Evolutionary conservation across 371 early-diverging fungal genomes (phyloP), one percentile per base, ranked within the genome.

Genomic region (Haplosporangium sp.): DNA sequence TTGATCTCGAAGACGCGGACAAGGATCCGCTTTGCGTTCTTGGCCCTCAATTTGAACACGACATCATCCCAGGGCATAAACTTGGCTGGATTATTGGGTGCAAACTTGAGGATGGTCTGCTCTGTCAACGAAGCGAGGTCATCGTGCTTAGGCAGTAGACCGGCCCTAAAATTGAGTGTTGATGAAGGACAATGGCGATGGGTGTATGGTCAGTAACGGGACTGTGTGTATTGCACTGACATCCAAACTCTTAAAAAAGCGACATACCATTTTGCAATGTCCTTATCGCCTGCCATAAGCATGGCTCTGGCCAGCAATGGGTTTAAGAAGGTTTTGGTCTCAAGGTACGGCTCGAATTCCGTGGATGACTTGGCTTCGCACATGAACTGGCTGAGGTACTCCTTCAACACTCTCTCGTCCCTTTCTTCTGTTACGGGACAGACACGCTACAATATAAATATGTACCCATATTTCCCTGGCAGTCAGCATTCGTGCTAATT

Each of bases 1-100:
- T 77, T 77, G 69, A 77, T 46, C 43, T 77, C 79, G 58, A 72
- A 77, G 14, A 77, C 69, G 23, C 79, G 64, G 10, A 77, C 65
- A 20, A 72, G 58, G 41, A 77, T 72, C 6, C 65, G 52, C 38
- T 67, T 67, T 11, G 69, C 73, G 18, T 77, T 77, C 66, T 77
- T 77, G 53, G 58, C 73, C 1, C 65, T 36, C 54, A 77, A 55
- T 20, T 72, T 72, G 68, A 77, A 72, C 14, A 72, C 58, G 9
- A 77, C 79, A 12, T 67, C 51, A 52, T 77, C 79, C 0, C 68
- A 51, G 1, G 72, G 79, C 36, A 72, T 29, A 64, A 72, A 77
- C 6, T 45, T 55, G 13, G 56, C 14, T 4, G 62, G 68, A 29
- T 77, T 77, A 55, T 61, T 41, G 3, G 64, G 62, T 0, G 63